phyloP scores from a whole-genome alignment of 1,139 yeast genomes.

The Yamadazyma diddensiae region DNA sequence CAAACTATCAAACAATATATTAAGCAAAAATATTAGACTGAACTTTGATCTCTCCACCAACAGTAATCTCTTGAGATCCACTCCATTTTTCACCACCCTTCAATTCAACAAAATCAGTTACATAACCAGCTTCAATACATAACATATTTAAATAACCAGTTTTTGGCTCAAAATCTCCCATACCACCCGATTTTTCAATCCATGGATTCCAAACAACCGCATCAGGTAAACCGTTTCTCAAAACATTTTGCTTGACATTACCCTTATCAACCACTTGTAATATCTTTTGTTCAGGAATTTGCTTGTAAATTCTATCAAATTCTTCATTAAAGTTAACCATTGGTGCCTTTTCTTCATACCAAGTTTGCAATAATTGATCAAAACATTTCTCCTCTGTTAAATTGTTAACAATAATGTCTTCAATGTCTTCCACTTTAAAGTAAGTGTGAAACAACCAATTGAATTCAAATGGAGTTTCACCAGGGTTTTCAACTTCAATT shows the following conservation, averaged over 20 bases:
- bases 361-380: constrained; percentile 68
- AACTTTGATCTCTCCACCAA: constrained; percentile 44
- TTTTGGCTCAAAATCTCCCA: constrained; percentile 88
- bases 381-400: constrained; percentile 65
- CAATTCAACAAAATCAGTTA: constrained; percentile 60
- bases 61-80: constrained; percentile 33
- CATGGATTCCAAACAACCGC: constrained; percentile 99
- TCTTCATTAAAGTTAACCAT: constrained; percentile 74
- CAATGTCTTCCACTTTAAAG: constrained; percentile 69
- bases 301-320: constrained; percentile 77
- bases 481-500: constrained; percentile 75
- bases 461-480: constrained; percentile 66
- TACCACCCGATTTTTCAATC: constrained; percentile 72
- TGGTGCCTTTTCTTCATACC: constrained; percentile 69
- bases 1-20: background rate
- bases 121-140: constrained; percentile 93
- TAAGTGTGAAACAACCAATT: constrained; percentile 97
- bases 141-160: constrained; percentile 81
- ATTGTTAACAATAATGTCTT: constrained; percentile 73
- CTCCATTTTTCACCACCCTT: constrained; percentile 69
- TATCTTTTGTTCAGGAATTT: constrained; percentile 51
- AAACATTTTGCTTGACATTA: constrained; percentile 62
- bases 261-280: constrained; percentile 70
- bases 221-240: constrained; percentile 71
- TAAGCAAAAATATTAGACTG: constrained; percentile 36